These are phyloP conservation scores for Cryptococcus jaspeensis DNA, from an alignment of 1,284 basidiomycete genomes.

Conservation along the genomic window DNA sequence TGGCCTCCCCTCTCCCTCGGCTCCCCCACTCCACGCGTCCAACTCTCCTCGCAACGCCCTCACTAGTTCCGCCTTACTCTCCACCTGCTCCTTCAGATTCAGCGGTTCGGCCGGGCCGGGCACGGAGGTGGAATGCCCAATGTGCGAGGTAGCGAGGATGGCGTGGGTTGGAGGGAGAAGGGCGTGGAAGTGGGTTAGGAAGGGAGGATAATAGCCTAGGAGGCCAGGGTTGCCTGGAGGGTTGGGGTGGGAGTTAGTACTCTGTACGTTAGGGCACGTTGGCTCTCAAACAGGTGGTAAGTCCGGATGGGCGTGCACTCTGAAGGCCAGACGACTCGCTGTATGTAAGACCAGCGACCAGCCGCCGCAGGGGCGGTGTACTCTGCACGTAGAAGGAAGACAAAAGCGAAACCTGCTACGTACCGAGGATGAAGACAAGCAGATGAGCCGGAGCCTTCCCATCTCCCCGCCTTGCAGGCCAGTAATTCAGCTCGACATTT, in stretches of 20 bases:
- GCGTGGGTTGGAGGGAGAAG: constrained; percentile 43
- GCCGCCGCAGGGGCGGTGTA: too few species aligned
- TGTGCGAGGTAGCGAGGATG: constrained; percentile 45
- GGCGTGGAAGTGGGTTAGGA: constrained; percentile 39
- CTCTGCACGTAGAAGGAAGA: too few species aligned
- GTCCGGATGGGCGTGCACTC: too few species aligned
- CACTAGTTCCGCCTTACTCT: constrained; percentile 46
- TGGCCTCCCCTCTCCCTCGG: constrained; percentile 7
- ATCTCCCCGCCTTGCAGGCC: constrained; percentile 24
- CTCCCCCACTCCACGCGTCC: constrained; percentile 27
- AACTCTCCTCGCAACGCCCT: constrained; percentile 22
- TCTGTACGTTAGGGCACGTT: too few species aligned
- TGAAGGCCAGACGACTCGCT: too few species aligned
- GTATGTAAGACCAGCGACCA: too few species aligned
- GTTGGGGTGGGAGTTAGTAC: too few species aligned
- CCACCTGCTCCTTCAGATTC: constrained; percentile 36
- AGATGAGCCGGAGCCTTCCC: constrained; percentile 24
- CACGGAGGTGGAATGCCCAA: constrained; percentile 42
- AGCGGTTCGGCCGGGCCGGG: constrained; percentile 28
- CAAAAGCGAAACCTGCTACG: too few species aligned
- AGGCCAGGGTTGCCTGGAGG: constrained; percentile 49
- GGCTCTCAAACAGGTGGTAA: too few species aligned
- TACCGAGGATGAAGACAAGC: constrained; percentile 42
- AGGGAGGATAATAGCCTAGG: constrained; percentile 47
- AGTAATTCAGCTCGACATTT: constrained; percentile 36